Evolutionary conservation across 1,139 yeast genomes (phyloP), one percentile per base, ranked within the genome.

Genomic region (Yamadazyma epiphylla): DNA sequence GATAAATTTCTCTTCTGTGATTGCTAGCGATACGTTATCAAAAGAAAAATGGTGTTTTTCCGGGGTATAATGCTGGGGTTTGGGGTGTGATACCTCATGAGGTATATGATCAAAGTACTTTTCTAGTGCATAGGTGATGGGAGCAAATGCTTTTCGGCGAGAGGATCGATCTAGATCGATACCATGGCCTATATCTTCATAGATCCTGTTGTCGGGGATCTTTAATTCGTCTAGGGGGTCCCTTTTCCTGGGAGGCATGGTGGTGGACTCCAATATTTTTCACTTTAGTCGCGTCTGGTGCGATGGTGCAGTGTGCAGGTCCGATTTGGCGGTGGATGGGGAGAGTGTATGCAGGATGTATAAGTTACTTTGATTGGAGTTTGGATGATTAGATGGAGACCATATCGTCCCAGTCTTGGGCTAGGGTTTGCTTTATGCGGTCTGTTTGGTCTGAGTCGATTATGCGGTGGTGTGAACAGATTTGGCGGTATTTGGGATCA

Each of bases 191-290:
- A 42, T 39, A n/a, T 32, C 20, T n/a, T 33, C 41, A 22, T 39
- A 43, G 7, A 39, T 41, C 19, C 46, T 28, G 24, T 43, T 42
- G 24, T 43, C 43, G 12, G 47, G 43, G 17, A 43, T 43, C 37
- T 44, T 31, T 21, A 43, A 32, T 22, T 35, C 36, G 17, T 39
- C 37, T 21, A 41, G 25, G 8, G 41, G 43, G 30, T 43, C 41
- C 31, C 46, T 32, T 28, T 27, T 38, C 23, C 31, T 41, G 15
- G 46, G 44, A 10, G 42, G 36, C 46, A 43, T 43, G 9, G 10
- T 7, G 10, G 20, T 17, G 20, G 10, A 17, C 7, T 7, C 7
- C 9, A 7, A 7, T 17, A 10, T 17, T 17, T 14, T n/a, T 27
- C 13, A n/a, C n/a, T n/a, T n/a, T n/a, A n/a, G n/a, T n/a, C n/a